phyloP scores from a whole-genome alignment of 208 protist genomes.

The Wallacemonas sp. region DNA sequence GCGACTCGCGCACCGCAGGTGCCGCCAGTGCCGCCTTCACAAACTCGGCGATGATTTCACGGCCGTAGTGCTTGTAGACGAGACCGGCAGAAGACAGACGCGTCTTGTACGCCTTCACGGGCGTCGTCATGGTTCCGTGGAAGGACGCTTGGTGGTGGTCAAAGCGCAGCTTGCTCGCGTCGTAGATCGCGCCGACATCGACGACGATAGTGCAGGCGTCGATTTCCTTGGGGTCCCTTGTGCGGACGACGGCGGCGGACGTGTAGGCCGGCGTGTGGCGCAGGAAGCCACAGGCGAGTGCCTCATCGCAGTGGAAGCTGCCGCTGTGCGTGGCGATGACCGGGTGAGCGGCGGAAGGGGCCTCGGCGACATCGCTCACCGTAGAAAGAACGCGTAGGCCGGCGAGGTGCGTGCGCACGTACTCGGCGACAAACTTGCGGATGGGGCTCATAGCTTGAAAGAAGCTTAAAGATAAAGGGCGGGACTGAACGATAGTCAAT shows the following conservation, averaged over 20 bases:
- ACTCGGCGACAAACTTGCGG: constrained; percentile 52
- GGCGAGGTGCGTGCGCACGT: constrained; percentile 57
- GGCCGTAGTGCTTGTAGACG: constrained; percentile 95
- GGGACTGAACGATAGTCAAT: too few relatives aligned
- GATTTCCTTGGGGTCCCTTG: constrained; percentile 78
- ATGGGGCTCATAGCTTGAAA: constrained; percentile 25
- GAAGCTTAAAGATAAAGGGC: too few relatives aligned
- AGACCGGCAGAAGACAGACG: constrained; percentile 92
- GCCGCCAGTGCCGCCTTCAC: constrained; percentile 39
- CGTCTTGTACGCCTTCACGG: constrained; percentile 64
- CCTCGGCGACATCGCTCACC: constrained; percentile 20
- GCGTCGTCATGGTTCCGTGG: constrained; percentile 82
- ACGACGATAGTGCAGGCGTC: constrained; percentile 84
- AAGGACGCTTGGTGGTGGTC: constrained; percentile 97
- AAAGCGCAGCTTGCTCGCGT: constrained; percentile 74
- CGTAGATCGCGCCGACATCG: constrained; percentile 96
- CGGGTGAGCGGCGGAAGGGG: constrained; percentile 9
- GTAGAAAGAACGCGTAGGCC: constrained; percentile 41
- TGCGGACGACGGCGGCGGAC: constrained; percentile 71
- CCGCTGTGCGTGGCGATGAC: constrained; percentile 93
- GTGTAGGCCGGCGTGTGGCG: constrained; percentile 61
- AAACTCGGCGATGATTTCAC: constrained; percentile 84
- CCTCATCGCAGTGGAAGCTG: constrained; percentile 96
- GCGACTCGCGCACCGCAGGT: constrained; percentile 22
- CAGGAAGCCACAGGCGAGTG: constrained; percentile 91